Evolutionary conservation across 192 early-diverging fungal species (phyloP), one percentile per base, ranked within the genome.

Genomic region (Chytriomyces hyalinus): DNA sequence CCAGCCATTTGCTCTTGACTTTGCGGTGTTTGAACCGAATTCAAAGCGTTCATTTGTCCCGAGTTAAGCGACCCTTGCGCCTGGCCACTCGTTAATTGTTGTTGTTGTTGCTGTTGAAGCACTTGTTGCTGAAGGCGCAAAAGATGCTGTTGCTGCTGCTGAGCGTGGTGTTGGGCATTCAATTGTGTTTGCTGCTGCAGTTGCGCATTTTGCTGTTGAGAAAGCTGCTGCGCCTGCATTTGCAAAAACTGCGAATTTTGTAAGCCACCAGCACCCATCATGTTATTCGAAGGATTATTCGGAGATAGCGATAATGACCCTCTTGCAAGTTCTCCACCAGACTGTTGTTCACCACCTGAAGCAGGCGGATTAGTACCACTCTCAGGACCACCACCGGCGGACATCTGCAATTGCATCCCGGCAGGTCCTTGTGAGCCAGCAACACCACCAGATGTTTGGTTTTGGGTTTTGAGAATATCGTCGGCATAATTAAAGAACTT

Each of bases 401-500:
- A 20, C 15, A 20, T n/a, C 17, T 59, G 15, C 20, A 20, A 59
- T 20, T 15, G 17, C 57, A 59, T 59, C 20, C 57, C 57, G 15
- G 66, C 43, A 68, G 43, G 44, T 57, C 53, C 53, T 57, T 57
- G 53, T 68, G 48, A 24, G 48, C 36, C 9, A 57, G 53, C 53
- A 57, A 13, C 53, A 20, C 53, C 53, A 57, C 15, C 53, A 68
- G n/a, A 43, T 13, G 53, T 4, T 57, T 57, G 53, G 26, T 70
- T 70, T 57, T 70, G 69, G 5, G 69, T 70, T 10, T 45, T 9
- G 8, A 70, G 43, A 70, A 70, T 70, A 28, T 70, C 69, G 28
- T 70, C 69, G 26, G 69, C 69, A 13, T 70, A 70, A 51, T 70
- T 70, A 17, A 70, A 70, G 26, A 70, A 70, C 69, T 70, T 70